Evolutionary conservation across 1,139 yeast genomes (phyloP), one percentile per base, ranked within the genome.

Genomic region (Kodamaea fungicola): DNA sequence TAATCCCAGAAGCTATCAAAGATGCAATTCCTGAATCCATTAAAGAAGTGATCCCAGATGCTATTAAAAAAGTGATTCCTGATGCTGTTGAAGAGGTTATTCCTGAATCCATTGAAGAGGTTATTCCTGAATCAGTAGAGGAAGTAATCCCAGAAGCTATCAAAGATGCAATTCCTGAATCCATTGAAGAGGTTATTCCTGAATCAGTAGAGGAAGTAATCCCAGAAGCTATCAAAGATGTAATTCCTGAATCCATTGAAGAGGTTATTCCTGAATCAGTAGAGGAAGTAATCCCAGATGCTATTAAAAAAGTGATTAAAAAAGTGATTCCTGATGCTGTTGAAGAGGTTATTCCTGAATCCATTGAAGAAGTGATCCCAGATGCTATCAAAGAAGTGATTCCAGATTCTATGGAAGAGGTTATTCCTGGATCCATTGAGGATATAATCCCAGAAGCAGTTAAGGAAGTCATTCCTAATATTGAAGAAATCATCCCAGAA

Each of bases 381-480:
- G n/a, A 13, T 5, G 28, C 40, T 9, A 16, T 24, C 12, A 37
- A 28, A 22, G 43, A 41, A 13, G 35, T 30, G 9, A 38, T 26
- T 10, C 41, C 29, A 24, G 47, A 36, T 25, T 38, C 41, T 19
- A 31, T 31, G 9, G 35, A 33, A 8, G n/a, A 25, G 13, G 22
- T 31, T 2, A 16, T n/a, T 13, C 6, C 28, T 8, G 25, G 24
- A n/a, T 13, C 26, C 25, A 28, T 35, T 16, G 23, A 21, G 10
- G 32, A 35, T 26, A 13, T 29, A 19, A 25, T 21, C 16, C 30
- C 16, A 9, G 10, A 19, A 7, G 31, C 10, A 19, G 28, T 19
- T 6, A 22, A 25, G 8, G 31, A 35, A 25, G 32, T 33, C 10
- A 28, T 28, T n/a, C 22, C 30, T 22, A 23, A n/a, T 7, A 19